These are phyloP conservation scores for Nakataea oryzae DNA, from an alignment of 2,329 filamentous ascomycete species.

Conservation along the genomic window DNA sequence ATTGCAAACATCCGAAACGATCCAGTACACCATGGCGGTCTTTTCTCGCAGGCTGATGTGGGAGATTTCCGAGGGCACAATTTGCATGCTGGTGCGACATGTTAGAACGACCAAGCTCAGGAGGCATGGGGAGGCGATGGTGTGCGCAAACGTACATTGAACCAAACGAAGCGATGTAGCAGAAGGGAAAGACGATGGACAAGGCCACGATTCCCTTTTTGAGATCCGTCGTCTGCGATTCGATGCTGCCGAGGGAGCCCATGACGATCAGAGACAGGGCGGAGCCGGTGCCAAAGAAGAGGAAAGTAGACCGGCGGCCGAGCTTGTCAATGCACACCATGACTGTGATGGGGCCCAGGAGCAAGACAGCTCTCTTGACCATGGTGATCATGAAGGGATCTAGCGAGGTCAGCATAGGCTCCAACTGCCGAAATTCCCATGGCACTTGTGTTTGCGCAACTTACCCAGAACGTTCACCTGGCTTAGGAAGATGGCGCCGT, in stretches of 20 bases:
- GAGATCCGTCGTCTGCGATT: neutral
- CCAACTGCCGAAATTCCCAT: no score
- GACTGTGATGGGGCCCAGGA: slow-evolving; percentile 1
- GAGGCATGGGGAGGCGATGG: neutral
- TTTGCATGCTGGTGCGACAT: slow-evolving; percentile 1
- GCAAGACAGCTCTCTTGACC: slow-evolving; percentile 1
- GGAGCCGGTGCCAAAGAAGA: neutral
- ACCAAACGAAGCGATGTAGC: slow-evolving; percentile 2
- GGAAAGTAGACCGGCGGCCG: slow-evolving; percentile 1
- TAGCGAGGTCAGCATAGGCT: neutral
- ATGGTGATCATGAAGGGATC: slow-evolving; percentile 2
- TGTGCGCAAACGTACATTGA: neutral
- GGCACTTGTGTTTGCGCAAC: neutral
- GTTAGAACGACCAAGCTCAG: neutral
- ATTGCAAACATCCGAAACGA: slow-evolving; percentile 11
- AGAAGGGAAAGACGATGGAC: neutral
- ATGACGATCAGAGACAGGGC: slow-evolving; percentile 1
- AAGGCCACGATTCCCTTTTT: slow-evolving; percentile 3
- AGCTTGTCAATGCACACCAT: slow-evolving; percentile 1
- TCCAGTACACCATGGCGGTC: slow-evolving; percentile 3
- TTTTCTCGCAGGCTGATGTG: slow-evolving; percentile 4
- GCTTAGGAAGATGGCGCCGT: slow-evolving; percentile 1
- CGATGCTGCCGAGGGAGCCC: neutral
- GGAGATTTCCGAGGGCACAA: slow-evolving; percentile 2
- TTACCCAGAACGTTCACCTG: slow-evolving; percentile 1